phyloP scores from a whole-genome alignment of 768 basidiomycete species.

The Leccinum longicurvipes region DNA sequence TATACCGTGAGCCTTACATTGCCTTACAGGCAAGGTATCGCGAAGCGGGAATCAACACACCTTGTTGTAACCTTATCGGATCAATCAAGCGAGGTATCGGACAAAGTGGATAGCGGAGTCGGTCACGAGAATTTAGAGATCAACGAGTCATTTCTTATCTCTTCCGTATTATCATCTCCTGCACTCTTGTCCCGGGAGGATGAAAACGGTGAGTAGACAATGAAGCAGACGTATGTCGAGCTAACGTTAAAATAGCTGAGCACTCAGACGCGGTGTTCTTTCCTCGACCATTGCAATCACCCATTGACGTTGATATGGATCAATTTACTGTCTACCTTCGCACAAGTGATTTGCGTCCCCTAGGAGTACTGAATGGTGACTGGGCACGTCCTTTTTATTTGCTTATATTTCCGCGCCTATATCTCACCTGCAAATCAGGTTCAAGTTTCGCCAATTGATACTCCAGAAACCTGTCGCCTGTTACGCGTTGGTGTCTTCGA shows the following conservation, averaged over 20 bases:
- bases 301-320: conserved; percentile 38
- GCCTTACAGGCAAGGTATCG: conserved; percentile 72
- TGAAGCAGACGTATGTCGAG: not conserved
- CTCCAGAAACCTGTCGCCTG: conserved; percentile 42
- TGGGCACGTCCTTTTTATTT: conserved; percentile 52
- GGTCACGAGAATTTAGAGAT: conserved; percentile 58
- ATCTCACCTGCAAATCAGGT: conserved; percentile 38
- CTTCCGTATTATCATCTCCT: conserved; percentile 37
- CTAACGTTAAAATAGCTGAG: not conserved
- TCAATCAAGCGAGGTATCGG: not conserved
- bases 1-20: conserved; percentile 60
- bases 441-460: conserved; percentile 39
- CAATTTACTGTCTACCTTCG: conserved; percentile 59
- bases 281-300: conserved; percentile 31
- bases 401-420: not conserved
- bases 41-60: conserved; percentile 45
- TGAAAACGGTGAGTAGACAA: conserved; percentile 6
- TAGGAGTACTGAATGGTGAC: conserved; percentile 70
- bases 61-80: conserved; percentile 46
- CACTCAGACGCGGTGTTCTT: conserved; percentile 21
- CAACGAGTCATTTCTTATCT: conserved; percentile 66
- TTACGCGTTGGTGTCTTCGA: conserved; percentile 58
- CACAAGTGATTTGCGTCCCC: conserved; percentile 57
- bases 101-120: conserved; percentile 8
- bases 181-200: conserved; percentile 7